phyloP scores from a whole-genome alignment of 2,329 filamentous ascomycete species.

The Zymoseptoria tritici region DNA sequence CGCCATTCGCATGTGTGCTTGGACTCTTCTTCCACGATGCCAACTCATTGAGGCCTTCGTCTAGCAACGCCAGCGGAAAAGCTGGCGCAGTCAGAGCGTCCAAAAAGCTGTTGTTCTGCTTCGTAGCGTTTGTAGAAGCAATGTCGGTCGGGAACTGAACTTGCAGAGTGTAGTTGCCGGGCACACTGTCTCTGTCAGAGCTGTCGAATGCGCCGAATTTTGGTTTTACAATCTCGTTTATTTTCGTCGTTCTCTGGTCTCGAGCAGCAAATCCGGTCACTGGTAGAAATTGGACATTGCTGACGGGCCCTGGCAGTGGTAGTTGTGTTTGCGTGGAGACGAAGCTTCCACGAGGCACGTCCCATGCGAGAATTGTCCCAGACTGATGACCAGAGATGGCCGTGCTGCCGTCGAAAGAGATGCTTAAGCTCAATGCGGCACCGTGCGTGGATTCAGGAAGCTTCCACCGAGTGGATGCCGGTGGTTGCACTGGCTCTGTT shows the following conservation, averaged over 20 bases:
- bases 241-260: slow-evolving; percentile 19
- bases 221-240: slow-evolving; percentile 64
- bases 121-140: slow-evolving; percentile 16
- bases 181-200: slow-evolving; percentile 31
- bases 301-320: slow-evolving; percentile 72
- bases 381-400: slow-evolving; percentile 74
- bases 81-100: slow-evolving; percentile 36
- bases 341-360: slow-evolving; percentile 62
- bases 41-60: slow-evolving; percentile 30
- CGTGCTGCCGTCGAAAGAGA: slow-evolving; percentile 75
- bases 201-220: slow-evolving; percentile 50
- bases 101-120: slow-evolving; percentile 28
- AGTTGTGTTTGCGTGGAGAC: slow-evolving; percentile 52
- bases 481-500: slow-evolving; percentile 33
- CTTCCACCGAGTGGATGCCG: slow-evolving; percentile 29
- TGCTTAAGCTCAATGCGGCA: slow-evolving; percentile 57
- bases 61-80: slow-evolving; percentile 33
- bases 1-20: slow-evolving; percentile 3
- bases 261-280: slow-evolving; percentile 42
- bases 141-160: slow-evolving; percentile 49
- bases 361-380: slow-evolving; percentile 76
- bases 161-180: slow-evolving; percentile 57
- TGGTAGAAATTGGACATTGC: slow-evolving; percentile 68
- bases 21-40: slow-evolving; percentile 30
- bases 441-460: slow-evolving; percentile 48